Percentiles rank a stretch among this genome's conserved stretches.
These are phyloP conservation scores for Lepraria neglecta DNA, from an alignment of 495 filamentous ascomycete genomes.

Conservation along the genomic window DNA sequence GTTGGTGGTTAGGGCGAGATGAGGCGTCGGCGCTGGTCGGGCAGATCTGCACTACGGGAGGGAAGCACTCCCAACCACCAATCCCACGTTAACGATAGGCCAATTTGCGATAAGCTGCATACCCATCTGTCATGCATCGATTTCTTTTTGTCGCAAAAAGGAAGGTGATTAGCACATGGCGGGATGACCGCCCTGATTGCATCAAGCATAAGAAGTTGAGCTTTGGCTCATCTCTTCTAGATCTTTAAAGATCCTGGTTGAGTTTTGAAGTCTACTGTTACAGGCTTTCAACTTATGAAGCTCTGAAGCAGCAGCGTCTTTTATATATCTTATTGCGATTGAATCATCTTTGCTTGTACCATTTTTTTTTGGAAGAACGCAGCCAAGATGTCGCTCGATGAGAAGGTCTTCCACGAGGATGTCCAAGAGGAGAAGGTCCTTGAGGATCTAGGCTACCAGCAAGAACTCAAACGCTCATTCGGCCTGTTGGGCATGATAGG, in stretches of 20 bases:
- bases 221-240: not conserved
- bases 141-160: conserved; percentile 14
- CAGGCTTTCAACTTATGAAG: not conserved
- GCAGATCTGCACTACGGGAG: not conserved
- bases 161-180: conserved; percentile 12
- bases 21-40: not conserved
- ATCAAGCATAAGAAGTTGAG: not conserved
- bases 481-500: conserved; percentile 55
- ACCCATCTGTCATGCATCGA: not conserved
- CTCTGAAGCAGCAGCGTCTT: not conserved
- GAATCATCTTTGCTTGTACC: not conserved
- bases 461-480: conserved; percentile 53
- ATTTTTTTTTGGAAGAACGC: not conserved
- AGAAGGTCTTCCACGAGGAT: conserved; percentile 30
- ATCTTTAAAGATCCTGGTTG: not conserved
- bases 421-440: conserved; percentile 40
- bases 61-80: not conserved
- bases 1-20: not conserved
- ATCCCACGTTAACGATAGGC: conserved; percentile 1
- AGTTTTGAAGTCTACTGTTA: not conserved
- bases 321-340: not conserved
- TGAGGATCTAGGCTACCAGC: conserved; percentile 46
- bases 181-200: not conserved
- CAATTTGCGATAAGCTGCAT: conserved; percentile 1
- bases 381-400: conserved; percentile 10